Evolutionary conservation across 148 eudicot genomes (phyloP).

Genomic region (Cornus kousa): DNA sequence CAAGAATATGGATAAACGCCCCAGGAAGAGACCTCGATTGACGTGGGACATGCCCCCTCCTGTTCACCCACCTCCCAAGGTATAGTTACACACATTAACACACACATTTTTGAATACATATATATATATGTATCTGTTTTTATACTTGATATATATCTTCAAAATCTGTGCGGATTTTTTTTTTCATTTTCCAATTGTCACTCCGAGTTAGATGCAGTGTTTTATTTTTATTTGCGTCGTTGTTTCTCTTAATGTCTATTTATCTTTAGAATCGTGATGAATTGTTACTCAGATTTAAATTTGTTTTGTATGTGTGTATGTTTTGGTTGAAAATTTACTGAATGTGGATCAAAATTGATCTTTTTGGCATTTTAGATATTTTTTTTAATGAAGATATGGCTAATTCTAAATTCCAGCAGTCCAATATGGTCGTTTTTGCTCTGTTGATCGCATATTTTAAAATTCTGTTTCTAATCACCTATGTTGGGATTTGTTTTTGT

Average conservation of each 20-base stretch:
- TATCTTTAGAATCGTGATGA: neutral
- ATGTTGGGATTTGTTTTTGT: neutral
- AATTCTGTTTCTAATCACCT: neutral
- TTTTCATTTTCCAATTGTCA: neutral
- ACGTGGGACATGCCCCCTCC: slow-evolving; percentile 54
- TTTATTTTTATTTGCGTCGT: neutral
- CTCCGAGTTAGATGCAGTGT: neutral
- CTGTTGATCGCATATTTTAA: neutral
- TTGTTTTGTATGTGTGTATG: neutral
- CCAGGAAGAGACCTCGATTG: slow-evolving; percentile 61
- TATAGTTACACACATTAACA: neutral
- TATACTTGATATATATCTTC: neutral
- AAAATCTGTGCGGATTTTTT: neutral
- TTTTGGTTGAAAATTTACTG: neutral
- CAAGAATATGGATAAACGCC: slow-evolving; percentile 53
- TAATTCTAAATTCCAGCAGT: neutral
- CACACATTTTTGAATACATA: neutral
- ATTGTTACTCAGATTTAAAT: neutral
- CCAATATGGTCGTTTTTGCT: neutral
- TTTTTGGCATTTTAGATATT: neutral
- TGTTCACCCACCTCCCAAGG: slow-evolving; percentile 47
- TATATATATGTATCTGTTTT: neutral
- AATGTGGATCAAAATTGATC: neutral
- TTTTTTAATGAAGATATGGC: neutral
- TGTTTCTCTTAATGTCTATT: neutral